Evolutionary conservation across 1,284 basidiomycete species (phyloP).

Genomic region (Ustilago cynodontis): DNA sequence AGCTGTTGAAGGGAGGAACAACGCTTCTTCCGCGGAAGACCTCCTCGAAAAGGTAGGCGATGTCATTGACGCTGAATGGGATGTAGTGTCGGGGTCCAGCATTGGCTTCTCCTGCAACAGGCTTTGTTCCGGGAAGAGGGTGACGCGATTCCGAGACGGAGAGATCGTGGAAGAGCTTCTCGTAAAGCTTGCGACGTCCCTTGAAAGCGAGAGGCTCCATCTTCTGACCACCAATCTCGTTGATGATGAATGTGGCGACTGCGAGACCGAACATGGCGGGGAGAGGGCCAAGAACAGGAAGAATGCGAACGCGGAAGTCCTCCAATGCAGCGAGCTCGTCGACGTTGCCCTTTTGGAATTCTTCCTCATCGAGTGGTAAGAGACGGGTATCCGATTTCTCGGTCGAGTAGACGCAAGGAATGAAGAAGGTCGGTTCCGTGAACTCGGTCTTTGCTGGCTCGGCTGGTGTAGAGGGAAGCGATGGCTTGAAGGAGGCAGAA

Average conservation of each 20-base stretch:
- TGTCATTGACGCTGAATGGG: conserved; percentile 66
- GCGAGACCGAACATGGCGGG: conserved; percentile 69
- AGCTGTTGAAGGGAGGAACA: conserved; percentile 62
- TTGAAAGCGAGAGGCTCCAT: conserved; percentile 66
- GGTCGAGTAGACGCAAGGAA: conserved; percentile 84
- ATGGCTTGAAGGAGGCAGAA: conserved; percentile 31
- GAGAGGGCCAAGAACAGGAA: conserved; percentile 81
- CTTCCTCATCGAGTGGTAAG: conserved; percentile 89
- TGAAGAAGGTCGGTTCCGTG: conserved; percentile 46
- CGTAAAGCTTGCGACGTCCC: conserved; percentile 62
- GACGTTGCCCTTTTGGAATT: conserved; percentile 89
- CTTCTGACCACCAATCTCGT: conserved; percentile 63
- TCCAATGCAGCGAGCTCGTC: conserved; percentile 92
- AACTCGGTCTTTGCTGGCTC: conserved; percentile 14
- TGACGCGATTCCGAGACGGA: conserved; percentile 42
- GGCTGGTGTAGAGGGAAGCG: conserved; percentile 19
- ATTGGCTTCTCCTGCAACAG: background rate
- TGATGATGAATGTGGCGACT: conserved; percentile 66
- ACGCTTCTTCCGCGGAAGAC: conserved; percentile 63
- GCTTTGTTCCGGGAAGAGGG: conserved; percentile 25
- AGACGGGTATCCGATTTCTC: conserved; percentile 86
- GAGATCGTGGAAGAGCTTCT: conserved; percentile 55
- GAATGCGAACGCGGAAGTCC: conserved; percentile 90
- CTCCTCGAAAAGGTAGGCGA: conserved; percentile 65
- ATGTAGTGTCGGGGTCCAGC: conserved; percentile 41